A percentile compares a stretch with the other conserved stretches of the same genome.
Evolutionary conservation across 83 land plant genomes (phyloP).

Genomic region (Thuja plicata): DNA sequence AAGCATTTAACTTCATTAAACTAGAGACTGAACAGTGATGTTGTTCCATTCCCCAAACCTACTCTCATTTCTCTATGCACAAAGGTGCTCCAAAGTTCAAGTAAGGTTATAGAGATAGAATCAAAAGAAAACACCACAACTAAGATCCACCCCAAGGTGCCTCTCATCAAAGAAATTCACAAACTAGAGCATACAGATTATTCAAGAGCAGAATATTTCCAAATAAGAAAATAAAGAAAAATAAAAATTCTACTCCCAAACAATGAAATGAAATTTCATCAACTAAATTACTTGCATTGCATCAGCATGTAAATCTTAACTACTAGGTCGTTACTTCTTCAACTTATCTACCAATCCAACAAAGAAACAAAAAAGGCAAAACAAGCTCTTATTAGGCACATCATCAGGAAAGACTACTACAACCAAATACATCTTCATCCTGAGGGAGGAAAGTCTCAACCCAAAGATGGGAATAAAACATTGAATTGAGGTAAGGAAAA

Average conservation of each 20-base stretch:
- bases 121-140: not conserved
- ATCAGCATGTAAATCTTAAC: not conserved
- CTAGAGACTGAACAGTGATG: not conserved
- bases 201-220: not conserved
- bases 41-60: not conserved
- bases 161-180: not conserved
- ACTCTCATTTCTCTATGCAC: not conserved
- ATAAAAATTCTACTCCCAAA: not conserved
- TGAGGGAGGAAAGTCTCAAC: not conserved
- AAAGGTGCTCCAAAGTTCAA: not conserved
- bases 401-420: not conserved
- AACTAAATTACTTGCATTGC: not conserved
- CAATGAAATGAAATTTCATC: not conserved
- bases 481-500: not conserved
- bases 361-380: not conserved
- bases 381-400: not conserved
- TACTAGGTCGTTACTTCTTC: not conserved
- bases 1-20: not conserved
- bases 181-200: not conserved
- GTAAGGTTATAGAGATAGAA: not conserved
- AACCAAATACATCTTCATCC: not conserved
- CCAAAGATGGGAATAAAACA: not conserved
- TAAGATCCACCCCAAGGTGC: not conserved
- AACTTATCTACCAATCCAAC: not conserved
- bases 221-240: not conserved